These are phyloP conservation scores for Colletotrichum horii DNA, from an alignment of 2,329 filamentous ascomycete species.

Conservation along the genomic window DNA sequence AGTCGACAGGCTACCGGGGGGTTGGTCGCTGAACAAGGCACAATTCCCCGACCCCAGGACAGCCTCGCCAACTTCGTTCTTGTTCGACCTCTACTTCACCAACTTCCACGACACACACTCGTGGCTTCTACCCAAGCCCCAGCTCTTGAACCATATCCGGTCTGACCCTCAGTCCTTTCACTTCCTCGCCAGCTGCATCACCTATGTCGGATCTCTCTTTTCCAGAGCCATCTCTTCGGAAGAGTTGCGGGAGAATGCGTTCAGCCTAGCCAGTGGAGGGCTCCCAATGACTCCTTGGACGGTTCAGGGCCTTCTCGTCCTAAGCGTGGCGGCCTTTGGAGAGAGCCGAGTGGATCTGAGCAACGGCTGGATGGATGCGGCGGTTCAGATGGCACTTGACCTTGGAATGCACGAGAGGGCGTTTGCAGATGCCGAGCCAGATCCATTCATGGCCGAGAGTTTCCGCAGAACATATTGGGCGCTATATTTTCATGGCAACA, in stretches of 20 bases:
- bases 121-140: constrained; percentile 17
- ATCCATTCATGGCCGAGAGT: constrained; percentile 42
- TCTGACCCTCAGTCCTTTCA: constrained; percentile 15
- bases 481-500: constrained; percentile 35
- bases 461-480: constrained; percentile 47
- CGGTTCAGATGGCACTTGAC: constrained; percentile 34
- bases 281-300: constrained; percentile 36
- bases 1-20: constrained; percentile 27
- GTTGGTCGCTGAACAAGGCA: constrained; percentile 24
- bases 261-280: constrained; percentile 33
- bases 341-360: constrained; percentile 33
- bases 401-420: constrained; percentile 36
- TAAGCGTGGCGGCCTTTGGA: constrained; percentile 34
- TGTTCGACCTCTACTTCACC: constrained; percentile 32
- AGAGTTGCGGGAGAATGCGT: constrained; percentile 35
- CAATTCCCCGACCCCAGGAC: constrained; percentile 5
- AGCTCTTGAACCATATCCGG: constrained; percentile 12
- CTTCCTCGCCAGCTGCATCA: constrained; percentile 37
- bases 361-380: constrained; percentile 30
- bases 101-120: constrained; percentile 26
- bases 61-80: constrained; percentile 11
- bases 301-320: constrained; percentile 36
- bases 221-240: constrained; percentile 30
- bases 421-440: constrained; percentile 34
- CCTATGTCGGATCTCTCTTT: constrained; percentile 44